phyloP scores from a whole-genome alignment of 2,329 filamentous ascomycete genomes.

The Colletotrichum acutatum region DNA sequence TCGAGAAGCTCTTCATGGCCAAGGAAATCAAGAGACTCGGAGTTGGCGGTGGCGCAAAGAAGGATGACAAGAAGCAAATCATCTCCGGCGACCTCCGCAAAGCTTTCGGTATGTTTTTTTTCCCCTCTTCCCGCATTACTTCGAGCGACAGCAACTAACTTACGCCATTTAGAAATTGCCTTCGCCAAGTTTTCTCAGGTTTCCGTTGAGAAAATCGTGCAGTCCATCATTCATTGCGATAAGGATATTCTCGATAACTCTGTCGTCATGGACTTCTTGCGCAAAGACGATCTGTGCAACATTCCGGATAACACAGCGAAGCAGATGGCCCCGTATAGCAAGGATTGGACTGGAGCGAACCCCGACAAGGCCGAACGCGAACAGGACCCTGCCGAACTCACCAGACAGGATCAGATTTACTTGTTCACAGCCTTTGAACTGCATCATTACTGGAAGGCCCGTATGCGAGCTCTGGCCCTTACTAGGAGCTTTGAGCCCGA shows the following conservation, averaged over 20 bases:
- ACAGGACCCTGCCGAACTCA: conserved; percentile 87
- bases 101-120: conserved; percentile 73
- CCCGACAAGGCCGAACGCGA: conserved; percentile 83
- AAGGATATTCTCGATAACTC: conserved; percentile 86
- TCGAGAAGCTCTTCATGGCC: conserved; percentile 96
- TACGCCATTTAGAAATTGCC: conserved; percentile 75
- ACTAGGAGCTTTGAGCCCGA: conserved; percentile 87
- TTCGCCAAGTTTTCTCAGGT: conserved; percentile 92
- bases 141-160: not conserved
- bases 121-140: not conserved
- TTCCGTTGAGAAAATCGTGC: conserved; percentile 84
- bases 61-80: conserved; percentile 97
- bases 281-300: conserved; percentile 91
- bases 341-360: conserved; percentile 93
- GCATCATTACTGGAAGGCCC: conserved; percentile 98
- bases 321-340: conserved; percentile 93
- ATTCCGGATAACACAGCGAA: conserved; percentile 92
- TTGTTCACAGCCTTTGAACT: conserved; percentile 93
- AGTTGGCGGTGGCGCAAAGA: conserved; percentile 71
- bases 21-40: conserved; percentile 95
- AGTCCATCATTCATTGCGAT: conserved; percentile 97
- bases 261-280: conserved; percentile 96
- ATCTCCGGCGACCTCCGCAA: conserved; percentile 92
- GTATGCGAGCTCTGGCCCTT: conserved; percentile 89
- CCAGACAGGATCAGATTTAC: conserved; percentile 95